These are phyloP conservation scores for Hyphodiscus hymeniophilus DNA, from an alignment of 495 filamentous ascomycete species.

Conservation along the genomic window DNA sequence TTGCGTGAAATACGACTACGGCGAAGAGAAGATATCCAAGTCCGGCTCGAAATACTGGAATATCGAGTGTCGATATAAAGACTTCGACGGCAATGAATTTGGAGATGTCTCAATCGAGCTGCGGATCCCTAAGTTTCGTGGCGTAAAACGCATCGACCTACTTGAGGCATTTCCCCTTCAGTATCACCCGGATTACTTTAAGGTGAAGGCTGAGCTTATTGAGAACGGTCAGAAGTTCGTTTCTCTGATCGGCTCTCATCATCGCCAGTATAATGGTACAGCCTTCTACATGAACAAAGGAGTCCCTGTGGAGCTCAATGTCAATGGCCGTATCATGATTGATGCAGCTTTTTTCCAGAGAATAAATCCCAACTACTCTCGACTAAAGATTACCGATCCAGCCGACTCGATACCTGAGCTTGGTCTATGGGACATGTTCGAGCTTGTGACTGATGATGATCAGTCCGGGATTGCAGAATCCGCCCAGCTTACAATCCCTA, in stretches of 20 bases:
- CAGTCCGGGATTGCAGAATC: neutral
- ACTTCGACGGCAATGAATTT: conserved; percentile 12
- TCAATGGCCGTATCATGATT: conserved; percentile 16
- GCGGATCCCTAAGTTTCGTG: conserved; percentile 10
- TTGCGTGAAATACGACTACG: conserved; percentile 7
- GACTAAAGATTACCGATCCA: neutral
- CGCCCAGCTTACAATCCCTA: neutral
- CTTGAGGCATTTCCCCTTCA: conserved; percentile 5
- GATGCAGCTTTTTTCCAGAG: conserved; percentile 14
- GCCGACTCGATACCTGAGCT: neutral
- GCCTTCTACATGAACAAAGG: conserved; percentile 8
- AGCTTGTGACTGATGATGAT: neutral
- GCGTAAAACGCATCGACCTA: conserved; percentile 10
- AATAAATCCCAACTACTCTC: conserved; percentile 17
- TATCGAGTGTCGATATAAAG: conserved; percentile 8
- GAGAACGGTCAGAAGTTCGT: conserved; percentile 8
- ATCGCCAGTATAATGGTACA: neutral
- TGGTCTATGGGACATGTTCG: neutral
- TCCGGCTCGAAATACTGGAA: neutral
- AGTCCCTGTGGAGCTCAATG: neutral
- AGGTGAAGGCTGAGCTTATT: conserved; percentile 4
- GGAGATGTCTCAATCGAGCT: conserved; percentile 3
- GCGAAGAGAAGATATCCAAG: conserved; percentile 1
- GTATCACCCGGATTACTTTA: neutral
- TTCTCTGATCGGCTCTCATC: neutral